Evolutionary conservation across 1,284 basidiomycete species (phyloP), one percentile per base, ranked within the genome.

Genomic region (Ustilago shanxiensis): DNA sequence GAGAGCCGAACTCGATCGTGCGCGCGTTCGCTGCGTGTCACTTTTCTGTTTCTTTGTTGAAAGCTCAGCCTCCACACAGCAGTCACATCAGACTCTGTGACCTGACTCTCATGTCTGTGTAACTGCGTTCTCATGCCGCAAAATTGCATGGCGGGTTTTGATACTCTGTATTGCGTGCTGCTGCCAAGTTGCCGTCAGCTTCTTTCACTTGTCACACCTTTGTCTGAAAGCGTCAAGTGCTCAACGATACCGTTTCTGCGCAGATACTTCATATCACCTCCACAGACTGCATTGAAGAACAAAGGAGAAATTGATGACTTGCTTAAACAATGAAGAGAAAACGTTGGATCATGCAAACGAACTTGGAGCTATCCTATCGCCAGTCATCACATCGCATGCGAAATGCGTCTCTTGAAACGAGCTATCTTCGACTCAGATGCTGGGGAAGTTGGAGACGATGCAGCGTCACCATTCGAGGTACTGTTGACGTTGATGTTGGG

Each of bases 371-470:
- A 11, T 45, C 26, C 35, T 50, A 26, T 20, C 22, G 5, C 20
- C 13, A 20, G 22, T 9, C 7, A 47, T 72, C 60, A 72, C 53
- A 67, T 72, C 14, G 70, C 70, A 57, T 67, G 64, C 57, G 70
- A 72, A 44, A 72, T 72, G 2, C 70, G 24, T 18, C 70, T 28
- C 55, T 72, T 72, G 57, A 72, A 67, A 2, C 65, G 56, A 31
- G 70, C 70, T 47, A 72, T 72, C 55, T 73, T 73, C 53, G 58
- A 53, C 29, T 69, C 71, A 3, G 53, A 45, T 10, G 58, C 49
- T 18, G 68, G 62, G 24, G 64, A 72, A 18, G 56, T 50, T 14
- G 63, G 60, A 11, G 69, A 51, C 2, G 49, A 47, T 2, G 11
- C 57, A 49, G 10, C 41, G 13, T 64, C 60, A 10, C 35, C 47